These are phyloP conservation scores for Aspergillus arachidicola DNA, from an alignment of 2,329 filamentous ascomycete species.

Conservation along the genomic window DNA sequence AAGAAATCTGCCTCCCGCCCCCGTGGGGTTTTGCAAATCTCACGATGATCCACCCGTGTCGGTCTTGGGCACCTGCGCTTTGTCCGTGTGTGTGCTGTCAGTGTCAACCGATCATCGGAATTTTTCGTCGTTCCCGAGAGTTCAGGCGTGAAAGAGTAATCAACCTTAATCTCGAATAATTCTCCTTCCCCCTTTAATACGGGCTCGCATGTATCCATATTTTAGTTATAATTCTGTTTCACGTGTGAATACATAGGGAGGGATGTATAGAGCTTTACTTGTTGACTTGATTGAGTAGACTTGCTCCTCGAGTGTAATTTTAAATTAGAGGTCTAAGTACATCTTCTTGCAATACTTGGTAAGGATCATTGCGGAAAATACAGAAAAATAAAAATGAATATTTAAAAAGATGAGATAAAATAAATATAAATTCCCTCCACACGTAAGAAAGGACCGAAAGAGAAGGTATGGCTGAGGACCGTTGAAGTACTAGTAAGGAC, in stretches of 20 bases:
- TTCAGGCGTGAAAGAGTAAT: not conserved
- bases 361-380: too few relatives aligned
- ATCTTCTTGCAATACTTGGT: too few relatives aligned
- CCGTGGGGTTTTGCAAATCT: conserved; percentile 14
- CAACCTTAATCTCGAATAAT: not conserved
- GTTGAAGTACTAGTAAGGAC: not conserved
- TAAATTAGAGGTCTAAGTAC: too few relatives aligned
- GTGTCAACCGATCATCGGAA: not conserved
- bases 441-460: not conserved
- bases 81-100: not conserved
- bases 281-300: too few relatives aligned
- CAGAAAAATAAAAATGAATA: not conserved
- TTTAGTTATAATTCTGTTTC: not conserved
- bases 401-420: not conserved
- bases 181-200: not conserved
- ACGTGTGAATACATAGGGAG: too few relatives aligned
- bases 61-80: not conserved
- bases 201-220: not conserved
- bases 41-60: conserved; percentile 13
- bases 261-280: too few relatives aligned
- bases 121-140: not conserved
- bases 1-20: conserved; percentile 10
- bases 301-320: too few relatives aligned
- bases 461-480: not conserved
- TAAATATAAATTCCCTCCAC: not conserved